Evolutionary conservation across 805 yeast species (phyloP).

Genomic region (Komagataella phaffii): DNA sequence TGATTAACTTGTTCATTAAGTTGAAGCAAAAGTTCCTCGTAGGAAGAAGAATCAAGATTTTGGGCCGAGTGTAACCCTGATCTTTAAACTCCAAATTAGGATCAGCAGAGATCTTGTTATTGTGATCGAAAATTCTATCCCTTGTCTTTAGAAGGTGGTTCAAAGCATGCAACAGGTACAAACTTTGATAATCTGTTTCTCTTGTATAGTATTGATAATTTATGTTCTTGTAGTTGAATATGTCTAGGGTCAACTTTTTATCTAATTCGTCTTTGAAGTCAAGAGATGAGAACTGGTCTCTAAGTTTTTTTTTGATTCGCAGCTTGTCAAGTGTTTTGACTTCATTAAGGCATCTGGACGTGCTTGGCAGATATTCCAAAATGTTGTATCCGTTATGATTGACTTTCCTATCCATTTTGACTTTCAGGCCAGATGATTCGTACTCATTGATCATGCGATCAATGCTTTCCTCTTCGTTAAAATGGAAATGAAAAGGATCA

Average conservation of each 20-base stretch:
- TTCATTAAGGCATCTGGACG: not conserved
- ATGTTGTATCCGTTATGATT: constrained; percentile 6
- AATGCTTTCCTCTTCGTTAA: constrained; percentile 34
- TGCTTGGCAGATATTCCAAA: not conserved
- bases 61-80: constrained; percentile 94
- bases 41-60: constrained; percentile 71
- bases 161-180: constrained; percentile 57
- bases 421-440: constrained; percentile 14
- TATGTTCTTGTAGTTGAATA: constrained; percentile 57
- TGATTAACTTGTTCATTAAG: constrained; percentile 47
- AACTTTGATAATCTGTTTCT: constrained; percentile 34
- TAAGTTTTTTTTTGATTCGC: constrained; percentile 3
- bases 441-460: constrained; percentile 15
- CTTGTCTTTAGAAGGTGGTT: constrained; percentile 83
- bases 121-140: constrained; percentile 72
- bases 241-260: not conserved
- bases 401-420: constrained; percentile 13
- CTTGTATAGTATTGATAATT: constrained; percentile 40
- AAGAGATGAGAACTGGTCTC: constrained; percentile 4
- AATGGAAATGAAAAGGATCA: constrained; percentile 76
- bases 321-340: not conserved
- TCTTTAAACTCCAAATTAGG: constrained; percentile 51
- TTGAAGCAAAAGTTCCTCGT: constrained; percentile 69
- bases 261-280: not conserved
- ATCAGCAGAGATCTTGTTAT: constrained; percentile 34